Conservation (phyloP, 2,329 filamentous ascomycete species). For the Aspergillus brunneoviolaceus region DNA sequence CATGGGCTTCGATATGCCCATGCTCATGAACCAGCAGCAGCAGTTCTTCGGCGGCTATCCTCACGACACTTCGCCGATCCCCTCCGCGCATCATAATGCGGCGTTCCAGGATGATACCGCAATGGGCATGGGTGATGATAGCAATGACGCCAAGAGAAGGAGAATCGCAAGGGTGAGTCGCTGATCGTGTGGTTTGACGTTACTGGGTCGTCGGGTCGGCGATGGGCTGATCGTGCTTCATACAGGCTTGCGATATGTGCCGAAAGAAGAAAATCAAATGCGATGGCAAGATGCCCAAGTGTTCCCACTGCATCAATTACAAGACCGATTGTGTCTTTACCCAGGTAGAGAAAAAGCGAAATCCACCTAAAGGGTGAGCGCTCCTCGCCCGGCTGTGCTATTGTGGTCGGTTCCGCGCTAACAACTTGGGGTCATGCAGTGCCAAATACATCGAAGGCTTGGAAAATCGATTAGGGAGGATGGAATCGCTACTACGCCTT, state of each 20-base stretch:
- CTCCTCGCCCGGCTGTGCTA: neutral
- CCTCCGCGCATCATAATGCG: constrained; percentile 47
- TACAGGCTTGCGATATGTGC: constrained; percentile 90
- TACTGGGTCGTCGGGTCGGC: neutral
- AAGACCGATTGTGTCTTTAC: constrained; percentile 98
- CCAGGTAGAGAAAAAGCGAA: constrained; percentile 97
- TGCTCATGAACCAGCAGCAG: constrained; percentile 63
- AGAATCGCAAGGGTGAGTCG: constrained; percentile 77
- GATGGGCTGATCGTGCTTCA: constrained; percentile 10
- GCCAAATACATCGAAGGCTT: constrained; percentile 98
- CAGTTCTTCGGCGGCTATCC: constrained; percentile 68
- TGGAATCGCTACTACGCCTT: constrained; percentile 86
- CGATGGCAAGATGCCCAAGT: constrained; percentile 91
- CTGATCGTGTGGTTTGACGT: neutral
- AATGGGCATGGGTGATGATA: constrained; percentile 49
- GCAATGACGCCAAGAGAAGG: constrained; percentile 81
- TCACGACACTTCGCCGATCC: constrained; percentile 60
- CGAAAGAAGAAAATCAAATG: constrained; percentile 94
- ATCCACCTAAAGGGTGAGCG: constrained; percentile 87
- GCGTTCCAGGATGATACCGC: constrained; percentile 47
- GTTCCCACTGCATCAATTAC: constrained; percentile 95
- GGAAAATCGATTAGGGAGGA: constrained; percentile 89
- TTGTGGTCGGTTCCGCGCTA: constrained; percentile 51
- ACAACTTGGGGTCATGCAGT: constrained; percentile 46
- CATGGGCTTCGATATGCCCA: constrained; percentile 47